Percentiles rank a stretch among this genome's conserved stretches.
Evolutionary conservation across 2,329 filamentous ascomycete genomes (phyloP).

Genomic region (Chrysoporthe puriensis): DNA sequence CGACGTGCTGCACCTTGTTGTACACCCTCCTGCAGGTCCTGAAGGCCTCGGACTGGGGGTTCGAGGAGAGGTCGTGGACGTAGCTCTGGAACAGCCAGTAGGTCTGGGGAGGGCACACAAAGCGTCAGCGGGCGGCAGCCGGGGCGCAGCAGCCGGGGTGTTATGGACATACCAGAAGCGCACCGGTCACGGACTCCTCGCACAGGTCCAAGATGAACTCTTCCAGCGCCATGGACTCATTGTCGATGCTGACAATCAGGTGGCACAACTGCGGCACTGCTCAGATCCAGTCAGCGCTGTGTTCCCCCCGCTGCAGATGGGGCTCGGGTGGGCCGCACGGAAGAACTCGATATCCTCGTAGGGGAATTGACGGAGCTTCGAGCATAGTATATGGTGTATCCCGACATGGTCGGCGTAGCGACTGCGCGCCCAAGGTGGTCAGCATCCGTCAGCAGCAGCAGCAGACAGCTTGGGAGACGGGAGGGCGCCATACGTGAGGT

Average conservation of each 20-base stretch:
- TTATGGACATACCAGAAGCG: conserved; percentile 67
- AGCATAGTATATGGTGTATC: conserved; percentile 87
- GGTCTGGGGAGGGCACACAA: conserved; percentile 58
- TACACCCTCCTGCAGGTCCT: conserved; percentile 82
- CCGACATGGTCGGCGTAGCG: conserved; percentile 89
- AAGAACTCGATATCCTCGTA: conserved; percentile 95
- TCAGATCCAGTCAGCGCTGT: conserved; percentile 4
- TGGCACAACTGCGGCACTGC: conserved; percentile 78
- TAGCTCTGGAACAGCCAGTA: conserved; percentile 93
- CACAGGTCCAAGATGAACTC: conserved; percentile 86
- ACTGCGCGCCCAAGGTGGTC: conserved; percentile 47
- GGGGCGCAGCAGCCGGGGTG: neutral
- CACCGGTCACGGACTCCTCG: conserved; percentile 84
- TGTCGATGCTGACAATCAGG: conserved; percentile 84
- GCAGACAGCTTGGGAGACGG: conserved; percentile 21
- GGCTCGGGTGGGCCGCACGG: conserved; percentile 36
- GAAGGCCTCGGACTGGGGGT: conserved; percentile 76
- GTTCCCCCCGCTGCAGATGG: neutral
- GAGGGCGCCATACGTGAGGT: conserved; percentile 72
- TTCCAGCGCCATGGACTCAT: conserved; percentile 89
- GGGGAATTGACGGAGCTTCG: conserved; percentile 84
- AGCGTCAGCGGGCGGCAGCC: conserved; percentile 11
- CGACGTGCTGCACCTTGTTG: conserved; percentile 87
- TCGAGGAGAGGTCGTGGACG: conserved; percentile 76
- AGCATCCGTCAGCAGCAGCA: conserved; percentile 5